Percentiles rank a stretch among this genome's conserved stretches.
These are phyloP conservation scores for Grosmannia penicillata DNA, from an alignment of 2,329 filamentous ascomycete genomes.

Conservation along the genomic window DNA sequence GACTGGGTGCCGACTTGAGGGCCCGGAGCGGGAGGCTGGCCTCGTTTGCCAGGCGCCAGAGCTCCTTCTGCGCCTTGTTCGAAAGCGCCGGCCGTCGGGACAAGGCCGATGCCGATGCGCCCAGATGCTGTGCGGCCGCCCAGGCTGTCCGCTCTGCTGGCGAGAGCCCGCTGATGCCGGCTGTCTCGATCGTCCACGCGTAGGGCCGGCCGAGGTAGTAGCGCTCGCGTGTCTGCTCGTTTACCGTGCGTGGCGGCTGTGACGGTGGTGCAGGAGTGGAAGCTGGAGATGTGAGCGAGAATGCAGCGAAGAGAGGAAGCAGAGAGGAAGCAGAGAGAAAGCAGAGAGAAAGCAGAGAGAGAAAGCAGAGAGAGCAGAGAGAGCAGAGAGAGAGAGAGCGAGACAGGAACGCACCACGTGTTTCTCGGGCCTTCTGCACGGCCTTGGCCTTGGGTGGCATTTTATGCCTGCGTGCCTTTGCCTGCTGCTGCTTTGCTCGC, in stretches of 20 bases:
- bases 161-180: constrained; percentile 28
- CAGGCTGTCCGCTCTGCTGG: constrained; percentile 34
- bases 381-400: neutral
- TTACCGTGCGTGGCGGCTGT: constrained; percentile 26
- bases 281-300: neutral
- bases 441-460: constrained; percentile 20
- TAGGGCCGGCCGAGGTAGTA: constrained; percentile 36
- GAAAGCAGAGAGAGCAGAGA: neutral
- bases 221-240: constrained; percentile 30
- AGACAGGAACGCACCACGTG: constrained; percentile 12
- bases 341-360: neutral
- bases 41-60: constrained; percentile 42
- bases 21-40: constrained; percentile 33
- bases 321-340: neutral
- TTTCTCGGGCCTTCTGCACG: constrained; percentile 15
- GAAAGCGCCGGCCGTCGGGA: constrained; percentile 12
- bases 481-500: too few relatives aligned
- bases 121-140: constrained; percentile 30
- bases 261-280: constrained; percentile 14
- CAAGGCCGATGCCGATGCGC: constrained; percentile 20
- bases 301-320: neutral
- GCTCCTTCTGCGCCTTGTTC: constrained; percentile 38
- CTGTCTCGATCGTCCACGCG: constrained; percentile 27
- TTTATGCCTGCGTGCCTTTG: constrained; percentile 7
- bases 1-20: constrained; percentile 11